phyloP scores from a whole-genome alignment of 768 basidiomycete genomes.

The Russula compacta region DNA sequence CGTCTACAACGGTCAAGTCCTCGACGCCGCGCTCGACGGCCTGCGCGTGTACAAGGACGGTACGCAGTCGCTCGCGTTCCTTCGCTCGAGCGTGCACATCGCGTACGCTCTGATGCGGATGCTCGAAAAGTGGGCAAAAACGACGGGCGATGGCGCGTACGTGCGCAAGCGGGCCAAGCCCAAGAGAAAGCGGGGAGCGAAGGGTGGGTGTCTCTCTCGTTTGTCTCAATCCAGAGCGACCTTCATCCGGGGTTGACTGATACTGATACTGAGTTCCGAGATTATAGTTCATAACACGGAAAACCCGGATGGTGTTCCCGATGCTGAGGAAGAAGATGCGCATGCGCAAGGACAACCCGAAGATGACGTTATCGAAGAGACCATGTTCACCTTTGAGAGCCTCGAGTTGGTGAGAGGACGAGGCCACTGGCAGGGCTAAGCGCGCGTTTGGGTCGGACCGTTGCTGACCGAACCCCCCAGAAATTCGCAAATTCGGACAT shows the following conservation, averaged over 20 bases:
- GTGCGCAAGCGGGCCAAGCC: constrained; percentile 66
- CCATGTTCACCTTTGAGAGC: constrained; percentile 83
- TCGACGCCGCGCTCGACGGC: constrained; percentile 79
- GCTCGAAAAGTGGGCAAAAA: constrained; percentile 83
- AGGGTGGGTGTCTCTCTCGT: constrained; percentile 11
- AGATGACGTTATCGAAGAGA: constrained; percentile 59
- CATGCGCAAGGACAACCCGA: constrained; percentile 39
- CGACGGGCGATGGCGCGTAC: constrained; percentile 44
- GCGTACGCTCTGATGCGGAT: constrained; percentile 79
- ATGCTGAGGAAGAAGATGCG: constrained; percentile 60
- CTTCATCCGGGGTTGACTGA: not conserved
- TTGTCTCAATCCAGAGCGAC: too few species aligned
- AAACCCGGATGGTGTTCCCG: constrained; percentile 40
- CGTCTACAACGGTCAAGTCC: constrained; percentile 90
- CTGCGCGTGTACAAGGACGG: constrained; percentile 72
- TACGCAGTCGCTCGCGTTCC: constrained; percentile 69
- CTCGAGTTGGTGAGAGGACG: constrained; percentile 68
- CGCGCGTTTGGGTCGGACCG: not conserved
- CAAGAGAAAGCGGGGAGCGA: constrained; percentile 37
- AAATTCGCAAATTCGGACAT: constrained; percentile 86
- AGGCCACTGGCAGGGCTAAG: constrained; percentile 7
- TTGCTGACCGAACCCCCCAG: constrained; percentile 35
- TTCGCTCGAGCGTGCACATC: constrained; percentile 79
- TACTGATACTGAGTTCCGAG: not conserved
- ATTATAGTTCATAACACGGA: constrained; percentile 24